Percentiles rank a stretch among this genome's conserved stretches.
phyloP scores from a whole-genome alignment of 73 alveolate species.

The Paramecium caudatum region DNA sequence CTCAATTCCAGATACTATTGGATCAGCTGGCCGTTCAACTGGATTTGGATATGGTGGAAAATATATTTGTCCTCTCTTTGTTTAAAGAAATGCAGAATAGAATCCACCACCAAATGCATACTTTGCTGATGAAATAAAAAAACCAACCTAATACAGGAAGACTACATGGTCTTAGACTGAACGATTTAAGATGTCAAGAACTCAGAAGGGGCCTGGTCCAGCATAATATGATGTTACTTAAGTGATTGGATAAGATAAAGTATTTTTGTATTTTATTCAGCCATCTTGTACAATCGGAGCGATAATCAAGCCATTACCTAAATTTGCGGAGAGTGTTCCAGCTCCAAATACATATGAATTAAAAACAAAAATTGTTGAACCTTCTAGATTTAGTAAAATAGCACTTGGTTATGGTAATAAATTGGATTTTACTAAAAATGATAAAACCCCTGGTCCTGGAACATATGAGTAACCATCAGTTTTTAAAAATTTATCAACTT shows the following conservation, averaged over 20 bases:
- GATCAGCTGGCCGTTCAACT: not conserved
- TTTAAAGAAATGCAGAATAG: constrained; percentile 61
- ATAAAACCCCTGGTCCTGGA: constrained; percentile 61
- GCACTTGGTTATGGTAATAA: constrained; percentile 39
- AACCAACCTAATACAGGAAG: not conserved
- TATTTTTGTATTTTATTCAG: not conserved
- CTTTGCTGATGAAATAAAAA: not conserved
- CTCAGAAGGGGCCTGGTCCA: constrained; percentile 13
- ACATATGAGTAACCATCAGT: constrained; percentile 52
- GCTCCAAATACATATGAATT: constrained; percentile 48
- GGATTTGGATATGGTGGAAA: constrained; percentile 62
- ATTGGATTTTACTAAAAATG: constrained; percentile 18
- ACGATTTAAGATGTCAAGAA: not conserved
- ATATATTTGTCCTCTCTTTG: constrained; percentile 40
- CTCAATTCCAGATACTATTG: not conserved
- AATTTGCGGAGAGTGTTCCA: constrained; percentile 54
- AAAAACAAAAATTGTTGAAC: constrained; percentile 12
- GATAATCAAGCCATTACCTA: constrained; percentile 16
- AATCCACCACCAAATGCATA: constrained; percentile 67
- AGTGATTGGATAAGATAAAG: constrained; percentile 37
- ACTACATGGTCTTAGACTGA: constrained; percentile 39
- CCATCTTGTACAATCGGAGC: constrained; percentile 43
- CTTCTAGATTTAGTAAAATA: constrained; percentile 48
- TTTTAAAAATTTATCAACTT: not conserved
- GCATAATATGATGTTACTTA: not conserved